Base-by-base conservation (phyloP, 108 stramenopile genomes). In the Chaetoceros tenuissimus region DNA sequence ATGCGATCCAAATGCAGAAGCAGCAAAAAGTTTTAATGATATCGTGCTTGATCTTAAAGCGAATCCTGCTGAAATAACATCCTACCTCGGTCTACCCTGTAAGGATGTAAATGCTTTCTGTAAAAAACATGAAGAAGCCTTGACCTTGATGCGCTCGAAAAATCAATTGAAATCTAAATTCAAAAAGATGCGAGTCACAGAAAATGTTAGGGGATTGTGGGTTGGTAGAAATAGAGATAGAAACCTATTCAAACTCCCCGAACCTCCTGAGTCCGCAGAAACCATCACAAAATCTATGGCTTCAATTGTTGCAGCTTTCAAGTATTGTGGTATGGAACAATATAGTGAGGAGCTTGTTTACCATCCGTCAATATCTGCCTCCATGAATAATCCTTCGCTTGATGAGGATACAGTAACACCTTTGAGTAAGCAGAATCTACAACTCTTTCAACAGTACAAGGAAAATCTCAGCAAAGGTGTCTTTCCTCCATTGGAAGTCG, bases 391-490 rank as follows among this genome's bases (percentile, higher is more conserved):
- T 69, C 34, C 62, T 0, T 30, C 20, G n/a, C 47, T 77, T 3
- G 75, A 77, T 22, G 55, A 51, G 10, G 68, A 69, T 31, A 27
- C 28, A n/a, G 63, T 73, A 26, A 20, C 48, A 19, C 58, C 58
- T 20, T 27, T 76, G 60, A 67, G 63, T 43, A 72, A 63, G 67
- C 43, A 67, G 13, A 71, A 71, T 48, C 18, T 63, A 24, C 56
- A 59, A 24, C 72, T 77, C 34, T 77, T 69, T 43, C 50, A 55
- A 40, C 63, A 67, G 23, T 77, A 72, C 48, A 69, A 69, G 48
- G 29, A 69, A 21, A 77, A 77, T 64, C 25, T 67, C 0, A 64
- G 55, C 23, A 24, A 26, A 1, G 75, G 75, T 34, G 49, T 68
- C 2, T 67, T 69, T 25, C 75, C 75, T 26, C 75, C 75, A 43